Conservation (phyloP, 257 asterid genomes). For the Nicotiana obtusifolia region DNA sequence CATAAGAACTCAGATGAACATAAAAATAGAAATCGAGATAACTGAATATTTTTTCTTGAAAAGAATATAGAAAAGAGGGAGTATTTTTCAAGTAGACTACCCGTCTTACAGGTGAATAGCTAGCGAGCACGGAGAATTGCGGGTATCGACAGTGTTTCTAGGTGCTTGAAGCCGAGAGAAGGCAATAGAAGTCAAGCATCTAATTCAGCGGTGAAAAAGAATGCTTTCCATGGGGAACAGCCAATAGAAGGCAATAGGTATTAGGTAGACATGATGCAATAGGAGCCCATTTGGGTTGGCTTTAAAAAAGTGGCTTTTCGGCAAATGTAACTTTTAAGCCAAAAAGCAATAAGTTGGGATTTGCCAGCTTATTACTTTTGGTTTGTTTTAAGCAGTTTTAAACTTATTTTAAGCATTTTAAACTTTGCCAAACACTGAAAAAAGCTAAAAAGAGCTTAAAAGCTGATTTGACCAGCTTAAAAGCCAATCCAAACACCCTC, state of each 20-base stretch:
- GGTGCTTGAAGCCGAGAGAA: neutral
- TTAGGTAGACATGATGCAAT: neutral
- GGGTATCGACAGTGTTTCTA: neutral
- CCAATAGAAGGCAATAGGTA: neutral
- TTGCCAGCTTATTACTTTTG: no score
- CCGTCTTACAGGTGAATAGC: neutral
- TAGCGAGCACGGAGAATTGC: neutral
- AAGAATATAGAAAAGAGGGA: neutral
- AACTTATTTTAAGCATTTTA: no score
- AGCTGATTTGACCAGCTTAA: no score
- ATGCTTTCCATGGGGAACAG: neutral
- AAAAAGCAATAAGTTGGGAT: no score
- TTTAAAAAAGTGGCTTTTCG: no score
- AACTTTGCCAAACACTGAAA: no score
- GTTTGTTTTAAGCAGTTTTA: no score
- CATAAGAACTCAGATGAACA: neutral
- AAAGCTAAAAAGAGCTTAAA: no score
- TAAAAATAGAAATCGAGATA: neutral
- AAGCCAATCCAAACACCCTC: no score
- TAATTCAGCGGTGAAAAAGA: neutral
- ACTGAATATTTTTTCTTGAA: neutral
- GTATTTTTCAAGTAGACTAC: neutral
- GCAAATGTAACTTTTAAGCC: no score
- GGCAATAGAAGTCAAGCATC: constrained; percentile 1
- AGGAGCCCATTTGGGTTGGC: no score